Evolutionary conservation across 306 rosid genomes (phyloP), one percentile per base, ranked within the genome.

Genomic region (Begonia fuchsioides): DNA sequence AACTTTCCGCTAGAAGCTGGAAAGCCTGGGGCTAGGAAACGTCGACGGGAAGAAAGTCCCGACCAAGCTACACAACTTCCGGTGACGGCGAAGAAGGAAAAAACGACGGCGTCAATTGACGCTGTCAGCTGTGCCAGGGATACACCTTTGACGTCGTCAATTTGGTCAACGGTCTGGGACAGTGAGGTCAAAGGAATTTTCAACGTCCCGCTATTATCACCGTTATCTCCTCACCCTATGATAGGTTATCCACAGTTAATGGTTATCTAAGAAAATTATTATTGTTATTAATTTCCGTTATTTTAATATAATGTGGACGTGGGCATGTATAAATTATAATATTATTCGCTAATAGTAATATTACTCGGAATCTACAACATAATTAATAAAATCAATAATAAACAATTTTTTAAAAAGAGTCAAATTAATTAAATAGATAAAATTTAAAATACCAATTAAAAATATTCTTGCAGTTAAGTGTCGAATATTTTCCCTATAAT

Each of bases 141-240:
- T 40, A 52, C 55, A 52, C 94, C 94, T 54, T 60, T 84, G 54
- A 84, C 95, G 68, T 95, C 97, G 79, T 81, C 97, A 3, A 47
- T 38, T 53, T 84, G 94, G 92, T 70, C 58, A 32, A 68, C 70
- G 55, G 55, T 69, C 41, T 87, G 84, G 92, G 94, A 90, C 19
- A 12, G 45, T 9, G 92, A 84, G 17, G 51, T 62, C 2, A 77
- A 65, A n/a, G 94, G 82, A 13, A 11, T 75, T 2, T 77, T 81
- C 49, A 71, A 11, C 43, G 70, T 81, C 1, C 90, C 95, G 38
- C 84, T 80, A 63, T 53, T 79, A 49, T 90, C 94, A 17, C 96
- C 98, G 73, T 77, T 92, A 68, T 82, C 95, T 32, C 84, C 93
- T 0, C 79, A 69, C 15, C 86, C 72, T 2, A 1, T 72, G 7